These are phyloP conservation scores for Neospora caninum DNA, from an alignment of 169 alveolate species.

Conservation along the genomic window DNA sequence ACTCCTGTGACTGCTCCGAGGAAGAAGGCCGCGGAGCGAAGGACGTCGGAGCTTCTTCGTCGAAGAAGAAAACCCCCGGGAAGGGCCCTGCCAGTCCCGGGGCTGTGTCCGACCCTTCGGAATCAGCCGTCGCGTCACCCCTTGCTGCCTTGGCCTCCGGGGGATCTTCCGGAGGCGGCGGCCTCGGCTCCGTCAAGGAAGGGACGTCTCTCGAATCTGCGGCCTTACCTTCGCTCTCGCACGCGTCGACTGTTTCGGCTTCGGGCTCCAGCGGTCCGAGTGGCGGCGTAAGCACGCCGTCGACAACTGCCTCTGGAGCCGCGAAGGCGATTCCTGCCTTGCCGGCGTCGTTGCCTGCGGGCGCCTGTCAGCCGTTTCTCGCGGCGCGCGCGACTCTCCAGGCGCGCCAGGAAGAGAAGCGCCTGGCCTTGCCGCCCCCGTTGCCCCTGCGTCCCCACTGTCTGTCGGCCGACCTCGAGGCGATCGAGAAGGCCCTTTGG, in stretches of 20 bases:
- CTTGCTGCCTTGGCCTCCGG: too few relatives aligned
- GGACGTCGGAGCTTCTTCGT: background rate
- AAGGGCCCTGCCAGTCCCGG: too few relatives aligned
- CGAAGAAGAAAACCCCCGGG: background rate
- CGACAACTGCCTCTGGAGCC: background rate
- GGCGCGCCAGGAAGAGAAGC: constrained; percentile 33
- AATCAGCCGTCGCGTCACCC: too few relatives aligned
- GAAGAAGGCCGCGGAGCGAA: background rate
- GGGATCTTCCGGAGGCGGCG: too few relatives aligned
- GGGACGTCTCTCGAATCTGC: too few relatives aligned
- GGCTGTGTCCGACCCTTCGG: too few relatives aligned
- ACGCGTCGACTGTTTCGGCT: background rate
- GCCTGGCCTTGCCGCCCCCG: constrained; percentile 1
- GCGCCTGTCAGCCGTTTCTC: constrained; percentile 19
- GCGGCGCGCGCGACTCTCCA: background rate
- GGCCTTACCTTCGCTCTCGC: background rate
- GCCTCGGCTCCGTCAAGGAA: too few relatives aligned
- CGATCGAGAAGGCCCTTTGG: background rate
- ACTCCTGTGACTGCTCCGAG: background rate
- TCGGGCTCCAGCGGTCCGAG: background rate
- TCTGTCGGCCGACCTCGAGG: background rate
- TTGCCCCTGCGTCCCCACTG: constrained; percentile 13
- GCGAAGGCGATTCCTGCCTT: background rate
- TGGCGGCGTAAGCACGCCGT: background rate
- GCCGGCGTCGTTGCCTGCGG: background rate